Percentiles rank a stretch among this genome's conserved stretches.
These are phyloP conservation scores for Penicillium verhagenii DNA, from an alignment of 495 filamentous ascomycete genomes.

Conservation along the genomic window DNA sequence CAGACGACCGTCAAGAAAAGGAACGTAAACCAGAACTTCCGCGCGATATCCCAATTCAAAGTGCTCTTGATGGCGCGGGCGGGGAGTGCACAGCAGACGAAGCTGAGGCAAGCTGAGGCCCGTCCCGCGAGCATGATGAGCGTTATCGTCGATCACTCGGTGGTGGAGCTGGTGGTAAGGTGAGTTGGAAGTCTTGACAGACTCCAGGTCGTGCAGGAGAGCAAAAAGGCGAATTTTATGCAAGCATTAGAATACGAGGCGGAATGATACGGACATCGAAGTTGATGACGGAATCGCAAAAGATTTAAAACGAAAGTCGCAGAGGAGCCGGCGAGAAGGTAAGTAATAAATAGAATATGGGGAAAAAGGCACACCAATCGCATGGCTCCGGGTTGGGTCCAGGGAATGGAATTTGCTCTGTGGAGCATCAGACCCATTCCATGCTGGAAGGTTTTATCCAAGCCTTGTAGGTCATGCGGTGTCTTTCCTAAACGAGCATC, in stretches of 20 bases:
- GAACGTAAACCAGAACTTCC: slow-evolving; percentile 23
- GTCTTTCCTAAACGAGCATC: slow-evolving; percentile 15
- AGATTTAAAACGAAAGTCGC: neutral
- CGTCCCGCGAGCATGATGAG: slow-evolving; percentile 5
- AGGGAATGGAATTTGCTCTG: neutral
- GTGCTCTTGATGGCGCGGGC: slow-evolving; percentile 8
- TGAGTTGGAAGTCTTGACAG: no score
- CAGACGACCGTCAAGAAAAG: slow-evolving; percentile 19
- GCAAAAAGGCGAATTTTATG: neutral
- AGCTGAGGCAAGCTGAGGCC: slow-evolving; percentile 2
- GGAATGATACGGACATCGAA: neutral
- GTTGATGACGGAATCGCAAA: neutral
- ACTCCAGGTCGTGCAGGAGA: neutral
- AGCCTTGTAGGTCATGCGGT: slow-evolving; percentile 16
- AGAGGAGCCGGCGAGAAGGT: neutral
- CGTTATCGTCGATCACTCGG: no score
- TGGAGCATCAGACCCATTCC: slow-evolving; percentile 11
- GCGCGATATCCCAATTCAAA: slow-evolving; percentile 13
- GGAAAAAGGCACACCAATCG: slow-evolving; percentile 7
- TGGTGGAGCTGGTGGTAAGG: no score
- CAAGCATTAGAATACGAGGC: neutral
- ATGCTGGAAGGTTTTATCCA: slow-evolving; percentile 22
- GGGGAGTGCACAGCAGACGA: slow-evolving; percentile 16
- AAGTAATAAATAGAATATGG: slow-evolving; percentile 22
- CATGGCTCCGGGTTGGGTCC: neutral